A percentile compares a stretch with the other conserved stretches of the same genome.
Conservation (phyloP, 495 filamentous ascomycete species). For the Penicillium pulvis region DNA sequence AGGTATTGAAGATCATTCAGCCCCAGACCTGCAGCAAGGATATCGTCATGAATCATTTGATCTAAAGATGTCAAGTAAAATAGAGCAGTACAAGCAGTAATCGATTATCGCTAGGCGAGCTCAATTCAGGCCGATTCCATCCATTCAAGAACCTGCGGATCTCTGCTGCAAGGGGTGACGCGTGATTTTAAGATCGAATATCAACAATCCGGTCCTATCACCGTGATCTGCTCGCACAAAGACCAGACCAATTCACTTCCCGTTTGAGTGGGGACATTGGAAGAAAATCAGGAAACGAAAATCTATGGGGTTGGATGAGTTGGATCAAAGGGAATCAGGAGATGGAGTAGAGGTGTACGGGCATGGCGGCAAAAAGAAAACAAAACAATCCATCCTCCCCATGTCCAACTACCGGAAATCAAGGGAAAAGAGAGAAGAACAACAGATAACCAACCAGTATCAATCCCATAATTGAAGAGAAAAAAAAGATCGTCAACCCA, state of each 20-base stretch:
- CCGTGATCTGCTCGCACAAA: neutral
- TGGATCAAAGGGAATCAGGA: neutral
- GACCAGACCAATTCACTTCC: neutral
- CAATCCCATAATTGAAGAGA: conserved; percentile 15
- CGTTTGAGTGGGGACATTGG: neutral
- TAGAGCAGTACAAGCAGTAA: neutral
- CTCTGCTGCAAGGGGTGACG: conserved; percentile 1
- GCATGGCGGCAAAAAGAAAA: neutral
- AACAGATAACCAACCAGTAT: conserved; percentile 16
- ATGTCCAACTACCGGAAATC: conserved; percentile 4
- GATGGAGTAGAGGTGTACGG: neutral
- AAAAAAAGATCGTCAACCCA: conserved; percentile 29
- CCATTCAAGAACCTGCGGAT: neutral
- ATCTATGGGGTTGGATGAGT: conserved; percentile 3
- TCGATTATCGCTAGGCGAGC: neutral
- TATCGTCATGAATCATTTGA: neutral
- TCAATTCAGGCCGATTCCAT: neutral
- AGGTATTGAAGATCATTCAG: too few species aligned
- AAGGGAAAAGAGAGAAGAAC: conserved; percentile 8
- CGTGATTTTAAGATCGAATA: neutral
- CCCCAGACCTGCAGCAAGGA: neutral
- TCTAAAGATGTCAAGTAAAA: neutral
- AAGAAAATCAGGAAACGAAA: neutral
- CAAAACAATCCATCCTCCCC: conserved; percentile 7
- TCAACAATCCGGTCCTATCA: neutral